A percentile compares a stretch with the other conserved stretches of the same genome.
Conservation (phyloP, 2,329 filamentous ascomycete species). For the Seiridium unicorne region DNA sequence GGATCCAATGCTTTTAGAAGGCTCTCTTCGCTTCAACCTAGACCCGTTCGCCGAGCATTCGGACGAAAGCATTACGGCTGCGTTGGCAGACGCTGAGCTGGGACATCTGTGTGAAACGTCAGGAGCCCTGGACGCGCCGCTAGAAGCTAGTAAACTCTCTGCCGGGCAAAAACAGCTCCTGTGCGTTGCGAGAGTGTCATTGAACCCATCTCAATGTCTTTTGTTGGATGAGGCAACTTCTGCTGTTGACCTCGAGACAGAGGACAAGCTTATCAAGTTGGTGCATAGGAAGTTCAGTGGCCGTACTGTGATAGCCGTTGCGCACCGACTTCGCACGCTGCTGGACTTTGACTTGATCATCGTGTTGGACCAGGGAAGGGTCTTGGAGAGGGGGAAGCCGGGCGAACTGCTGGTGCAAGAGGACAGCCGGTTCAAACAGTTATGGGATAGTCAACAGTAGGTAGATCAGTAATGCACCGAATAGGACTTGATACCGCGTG, state of each 20-base stretch:
- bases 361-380: neutral
- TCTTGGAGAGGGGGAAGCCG: neutral
- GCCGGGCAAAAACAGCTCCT: neutral
- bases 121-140: too few species aligned
- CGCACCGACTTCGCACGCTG: constrained; percentile 2
- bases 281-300: neutral
- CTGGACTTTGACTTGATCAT: neutral
- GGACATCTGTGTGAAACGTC: too few species aligned
- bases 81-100: too few species aligned
- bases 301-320: constrained; percentile 1
- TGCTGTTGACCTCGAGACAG: neutral
- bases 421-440: too few species aligned
- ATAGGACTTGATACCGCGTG: too few species aligned
- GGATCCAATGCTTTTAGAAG: too few species aligned
- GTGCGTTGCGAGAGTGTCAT: neutral
- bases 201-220: neutral
- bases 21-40: too few species aligned
- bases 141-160: neutral
- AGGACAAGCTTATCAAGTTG: neutral
- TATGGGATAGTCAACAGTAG: too few species aligned
- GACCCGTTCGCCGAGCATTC: too few species aligned
- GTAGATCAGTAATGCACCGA: too few species aligned
- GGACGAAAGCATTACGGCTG: too few species aligned
- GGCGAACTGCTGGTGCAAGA: neutral
- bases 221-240: constrained; percentile 4